phyloP scores from a whole-genome alignment of 805 yeast genomes.

The Pichia phayaonensis region DNA sequence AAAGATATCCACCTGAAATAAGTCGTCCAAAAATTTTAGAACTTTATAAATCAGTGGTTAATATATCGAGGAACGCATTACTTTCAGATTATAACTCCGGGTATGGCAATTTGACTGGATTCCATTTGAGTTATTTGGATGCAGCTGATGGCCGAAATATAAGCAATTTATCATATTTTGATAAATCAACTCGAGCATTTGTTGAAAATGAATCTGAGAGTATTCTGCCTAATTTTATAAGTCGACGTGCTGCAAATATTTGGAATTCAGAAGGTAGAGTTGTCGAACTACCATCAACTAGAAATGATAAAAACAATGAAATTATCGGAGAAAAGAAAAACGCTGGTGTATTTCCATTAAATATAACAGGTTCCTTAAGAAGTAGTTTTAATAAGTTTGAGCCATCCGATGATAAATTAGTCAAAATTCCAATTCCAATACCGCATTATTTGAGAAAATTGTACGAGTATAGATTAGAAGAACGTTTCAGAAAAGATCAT shows the following conservation, averaged over 20 bases:
- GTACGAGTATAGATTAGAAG: conserved; percentile 15
- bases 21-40: conserved; percentile 24
- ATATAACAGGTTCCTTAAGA: conserved; percentile 40
- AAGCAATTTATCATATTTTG: conserved; percentile 51
- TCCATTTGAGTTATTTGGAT: conserved; percentile 58
- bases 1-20: conserved; percentile 20
- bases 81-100: conserved; percentile 43
- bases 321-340: conserved; percentile 15
- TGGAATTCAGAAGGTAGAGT: conserved; percentile 39
- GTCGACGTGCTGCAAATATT: conserved; percentile 38
- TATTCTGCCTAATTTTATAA: conserved; percentile 53
- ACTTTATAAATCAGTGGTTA: conserved; percentile 30
- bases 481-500: conserved; percentile 6
- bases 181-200: conserved; percentile 30
- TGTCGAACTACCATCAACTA: conserved; percentile 9
- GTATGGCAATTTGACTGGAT: conserved; percentile 70
- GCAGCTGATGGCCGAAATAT: conserved; percentile 35
- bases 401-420: background rate
- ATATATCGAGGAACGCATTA: conserved; percentile 23
- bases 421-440: conserved; percentile 24
- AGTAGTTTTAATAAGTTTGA: conserved; percentile 31
- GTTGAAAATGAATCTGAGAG: conserved; percentile 44
- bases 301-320: conserved; percentile 10
- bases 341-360: conserved; percentile 29
- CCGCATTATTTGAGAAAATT: conserved; percentile 23